Evolutionary conservation across 2,329 filamentous ascomycete genomes (phyloP), one percentile per base, ranked within the genome.

Genomic region (Colletotrichum kahawae): DNA sequence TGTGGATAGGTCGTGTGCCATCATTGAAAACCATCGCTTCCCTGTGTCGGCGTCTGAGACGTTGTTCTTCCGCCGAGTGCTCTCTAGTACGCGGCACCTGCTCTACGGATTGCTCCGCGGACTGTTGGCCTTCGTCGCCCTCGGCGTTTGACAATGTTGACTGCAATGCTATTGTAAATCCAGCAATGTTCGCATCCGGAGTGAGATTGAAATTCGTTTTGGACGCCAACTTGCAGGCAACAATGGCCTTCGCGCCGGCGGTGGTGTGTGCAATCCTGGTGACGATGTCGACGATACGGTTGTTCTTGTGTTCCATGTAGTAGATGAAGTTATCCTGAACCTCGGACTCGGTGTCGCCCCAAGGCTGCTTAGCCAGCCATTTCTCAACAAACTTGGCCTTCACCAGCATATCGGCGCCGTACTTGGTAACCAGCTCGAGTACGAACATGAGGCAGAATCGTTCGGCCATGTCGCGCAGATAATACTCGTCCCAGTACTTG

Each of bases 21-120:
- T 98, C 95, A 80, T 95, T 96, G 71, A 98, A 87, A 24, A 98
- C 95, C 91, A 98, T 96, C 6, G 95, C 95, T 85, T 98, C 95
- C 78, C 95, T 90, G 80, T 96, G 90, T 65, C 95, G 90, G 77
- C 95, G 90, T 75, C 95, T 88, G 75, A 96, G 87, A 68, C 93
- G 90, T 79, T 94, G 92, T 82, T 96, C 94, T 81, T 92, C 92
- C 8, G 84, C 87, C 74, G 87, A 92, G 81, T 91, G 90, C 72
- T 91, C 90, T 75, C 87, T 79, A 3, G 82, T 81, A 43, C 84
- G 79, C 13, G 84, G 83, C 60, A 85, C 80, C 68, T 82, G 78
- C 73, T 83, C 81, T 67, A 79, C 77, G 54, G 79, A 79, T 70
- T 82, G 78, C 74, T 83, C 81, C 65, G 79, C 77, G 51, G 79